These are phyloP conservation scores for Combretum micranthum DNA, from an alignment of 345 rosid species.

Conservation along the genomic window DNA sequence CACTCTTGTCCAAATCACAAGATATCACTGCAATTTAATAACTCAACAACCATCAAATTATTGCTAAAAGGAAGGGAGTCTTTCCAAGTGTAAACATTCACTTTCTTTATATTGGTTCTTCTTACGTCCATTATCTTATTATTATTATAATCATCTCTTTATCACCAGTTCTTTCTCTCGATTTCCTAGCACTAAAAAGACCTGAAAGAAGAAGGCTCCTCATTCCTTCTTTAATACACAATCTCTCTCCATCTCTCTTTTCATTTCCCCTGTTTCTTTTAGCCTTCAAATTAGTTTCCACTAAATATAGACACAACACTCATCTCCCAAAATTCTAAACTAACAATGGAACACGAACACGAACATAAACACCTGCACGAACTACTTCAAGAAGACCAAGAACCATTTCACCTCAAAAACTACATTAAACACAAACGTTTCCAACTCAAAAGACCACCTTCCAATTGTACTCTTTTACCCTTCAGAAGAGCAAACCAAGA, in stretches of 20 bases:
- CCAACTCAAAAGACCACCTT: slow-evolving; percentile 28
- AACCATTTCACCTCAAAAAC: slow-evolving; percentile 68
- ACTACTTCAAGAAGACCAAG: slow-evolving; percentile 81
- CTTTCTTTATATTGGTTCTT: background rate
- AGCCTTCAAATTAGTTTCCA: slow-evolving; percentile 9
- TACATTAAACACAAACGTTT: slow-evolving; percentile 57
- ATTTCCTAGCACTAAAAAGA: slow-evolving; percentile 27
- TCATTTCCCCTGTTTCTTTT: slow-evolving; percentile 44
- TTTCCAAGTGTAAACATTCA: background rate
- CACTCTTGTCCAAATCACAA: no score
- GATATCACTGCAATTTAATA: no score
- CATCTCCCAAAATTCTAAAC: background rate
- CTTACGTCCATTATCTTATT: background rate
- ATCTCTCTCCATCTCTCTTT: slow-evolving; percentile 16
- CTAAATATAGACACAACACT: background rate
- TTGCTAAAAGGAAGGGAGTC: no score
- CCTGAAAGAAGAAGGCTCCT: slow-evolving; percentile 62
- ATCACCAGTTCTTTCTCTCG: slow-evolving; percentile 16
- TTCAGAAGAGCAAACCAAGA: slow-evolving; percentile 52
- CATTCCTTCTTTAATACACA: slow-evolving; percentile 17
- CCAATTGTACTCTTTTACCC: slow-evolving; percentile 36
- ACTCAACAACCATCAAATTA: no score
- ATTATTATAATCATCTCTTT: background rate
- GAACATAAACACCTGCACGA: slow-evolving; percentile 50
- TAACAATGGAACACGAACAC: background rate